Evolutionary conservation across 352 stramenopile species (phyloP).

Genomic region (Phytophthora multivora): DNA sequence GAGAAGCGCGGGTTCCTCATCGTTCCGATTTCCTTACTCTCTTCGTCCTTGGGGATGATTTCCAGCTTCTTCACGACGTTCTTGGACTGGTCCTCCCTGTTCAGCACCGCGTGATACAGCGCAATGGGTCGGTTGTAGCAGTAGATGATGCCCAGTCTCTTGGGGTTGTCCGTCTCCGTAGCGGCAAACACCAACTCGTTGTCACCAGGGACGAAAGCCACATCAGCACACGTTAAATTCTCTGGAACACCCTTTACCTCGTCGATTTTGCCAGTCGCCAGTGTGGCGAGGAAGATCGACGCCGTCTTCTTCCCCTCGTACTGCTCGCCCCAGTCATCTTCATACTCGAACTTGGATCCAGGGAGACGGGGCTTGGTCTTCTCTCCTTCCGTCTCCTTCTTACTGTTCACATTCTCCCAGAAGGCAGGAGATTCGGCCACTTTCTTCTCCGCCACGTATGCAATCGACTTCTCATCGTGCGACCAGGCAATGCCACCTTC

Average conservation of each 20-base stretch:
- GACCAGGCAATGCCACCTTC: slow-evolving; percentile 81
- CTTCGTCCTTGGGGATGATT: slow-evolving; percentile 39
- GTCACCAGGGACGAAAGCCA: slow-evolving; percentile 64
- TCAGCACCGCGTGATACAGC: slow-evolving; percentile 59
- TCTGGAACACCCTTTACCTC: slow-evolving; percentile 57
- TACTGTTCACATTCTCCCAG: slow-evolving; percentile 62
- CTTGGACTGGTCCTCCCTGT: slow-evolving; percentile 24
- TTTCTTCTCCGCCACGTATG: slow-evolving; percentile 82
- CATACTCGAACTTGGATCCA: slow-evolving; percentile 68
- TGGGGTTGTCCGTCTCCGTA: slow-evolving; percentile 58
- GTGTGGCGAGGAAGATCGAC: slow-evolving; percentile 66
- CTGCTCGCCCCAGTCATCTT: slow-evolving; percentile 87
- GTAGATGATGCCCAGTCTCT: slow-evolving; percentile 83
- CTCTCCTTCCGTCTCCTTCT: slow-evolving; percentile 34
- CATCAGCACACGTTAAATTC: slow-evolving; percentile 71
- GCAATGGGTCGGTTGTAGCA: slow-evolving; percentile 83
- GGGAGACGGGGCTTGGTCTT: slow-evolving; percentile 17
- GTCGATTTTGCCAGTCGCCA: slow-evolving; percentile 67
- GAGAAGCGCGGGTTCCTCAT: slow-evolving; percentile 71
- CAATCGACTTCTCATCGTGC: slow-evolving; percentile 70
- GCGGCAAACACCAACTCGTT: slow-evolving; percentile 68
- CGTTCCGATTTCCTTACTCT: slow-evolving; percentile 46
- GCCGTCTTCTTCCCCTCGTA: slow-evolving; percentile 79
- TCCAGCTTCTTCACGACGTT: slow-evolving; percentile 49
- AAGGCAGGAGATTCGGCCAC: slow-evolving; percentile 47